phyloP scores from a whole-genome alignment of 108 stramenopile species.

The Discostella pseudostelligera region DNA sequence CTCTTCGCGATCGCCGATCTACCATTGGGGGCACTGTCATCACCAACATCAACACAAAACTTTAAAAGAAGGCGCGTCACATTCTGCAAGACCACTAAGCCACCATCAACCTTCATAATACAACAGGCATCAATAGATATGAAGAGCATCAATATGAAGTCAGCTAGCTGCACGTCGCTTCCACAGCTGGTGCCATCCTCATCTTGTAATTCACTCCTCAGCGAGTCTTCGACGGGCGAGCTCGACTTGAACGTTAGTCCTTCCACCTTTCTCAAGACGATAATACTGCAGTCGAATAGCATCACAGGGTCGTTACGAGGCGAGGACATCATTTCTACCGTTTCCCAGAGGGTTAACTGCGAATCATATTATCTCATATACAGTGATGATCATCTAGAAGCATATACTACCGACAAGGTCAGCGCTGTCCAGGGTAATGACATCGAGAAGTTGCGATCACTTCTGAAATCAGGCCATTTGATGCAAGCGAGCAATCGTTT shows the following conservation, averaged over 20 bases:
- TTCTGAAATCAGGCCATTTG: constrained; percentile 48
- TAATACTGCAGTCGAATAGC: constrained; percentile 38
- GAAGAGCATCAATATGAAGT: background rate
- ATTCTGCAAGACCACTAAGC: constrained; percentile 10
- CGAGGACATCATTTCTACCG: constrained; percentile 25
- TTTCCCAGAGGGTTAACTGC: constrained; percentile 10
- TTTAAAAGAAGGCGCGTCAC: constrained; percentile 8
- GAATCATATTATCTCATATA: constrained; percentile 34
- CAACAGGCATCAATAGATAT: background rate
- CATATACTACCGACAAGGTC: constrained; percentile 51
- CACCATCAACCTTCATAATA: background rate
- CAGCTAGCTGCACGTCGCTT: constrained; percentile 25
- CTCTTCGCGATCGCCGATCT: too few relatives aligned
- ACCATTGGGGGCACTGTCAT: background rate
- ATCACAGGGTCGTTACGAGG: constrained; percentile 21
- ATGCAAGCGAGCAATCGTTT: constrained; percentile 71
- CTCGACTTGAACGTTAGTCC: constrained; percentile 40
- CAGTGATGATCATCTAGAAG: constrained; percentile 24
- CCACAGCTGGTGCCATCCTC: constrained; percentile 2
- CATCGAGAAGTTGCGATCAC: constrained; percentile 47
- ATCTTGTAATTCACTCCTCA: constrained; percentile 5
- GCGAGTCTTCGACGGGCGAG: constrained; percentile 29
- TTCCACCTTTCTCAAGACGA: constrained; percentile 29
- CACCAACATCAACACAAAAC: background rate
- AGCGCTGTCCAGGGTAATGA: constrained; percentile 58